These are phyloP conservation scores for Xylaria flabelliformis DNA, from an alignment of 495 filamentous ascomycete species.

Conservation along the genomic window DNA sequence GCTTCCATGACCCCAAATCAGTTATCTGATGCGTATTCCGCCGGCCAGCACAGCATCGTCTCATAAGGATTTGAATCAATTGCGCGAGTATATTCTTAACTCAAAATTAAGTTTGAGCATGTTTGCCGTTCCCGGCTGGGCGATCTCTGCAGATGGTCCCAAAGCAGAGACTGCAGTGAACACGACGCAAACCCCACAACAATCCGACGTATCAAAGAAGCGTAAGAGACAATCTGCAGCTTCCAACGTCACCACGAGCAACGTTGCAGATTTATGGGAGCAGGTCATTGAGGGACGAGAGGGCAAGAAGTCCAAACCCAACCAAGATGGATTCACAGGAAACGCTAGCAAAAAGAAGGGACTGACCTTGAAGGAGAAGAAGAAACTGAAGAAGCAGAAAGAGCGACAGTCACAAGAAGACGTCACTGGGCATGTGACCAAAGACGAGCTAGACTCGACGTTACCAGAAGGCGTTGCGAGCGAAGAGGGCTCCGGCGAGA, in stretches of 20 bases:
- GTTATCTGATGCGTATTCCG: background rate
- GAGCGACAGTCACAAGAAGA: constrained; percentile 30
- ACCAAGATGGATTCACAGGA: constrained; percentile 31
- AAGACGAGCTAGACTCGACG: constrained; percentile 24
- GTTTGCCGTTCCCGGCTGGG: constrained; percentile 95
- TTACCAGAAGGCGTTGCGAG: constrained; percentile 13
- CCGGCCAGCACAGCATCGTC: background rate
- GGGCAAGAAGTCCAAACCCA: constrained; percentile 45
- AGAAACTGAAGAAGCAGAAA: constrained; percentile 53
- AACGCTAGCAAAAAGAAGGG: constrained; percentile 29
- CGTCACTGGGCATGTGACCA: background rate
- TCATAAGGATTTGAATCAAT: background rate
- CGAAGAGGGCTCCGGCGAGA: constrained; percentile 39
- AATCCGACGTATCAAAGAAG: constrained; percentile 54
- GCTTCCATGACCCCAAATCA: background rate
- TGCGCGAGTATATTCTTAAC: background rate
- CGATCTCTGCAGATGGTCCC: constrained; percentile 70
- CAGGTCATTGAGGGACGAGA: constrained; percentile 73
- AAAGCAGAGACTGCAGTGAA: constrained; percentile 66
- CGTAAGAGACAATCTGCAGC: constrained; percentile 62
- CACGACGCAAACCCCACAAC: constrained; percentile 36
- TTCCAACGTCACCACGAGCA: constrained; percentile 66
- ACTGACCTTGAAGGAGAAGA: constrained; percentile 44
- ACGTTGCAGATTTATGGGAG: constrained; percentile 79
- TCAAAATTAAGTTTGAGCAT: constrained; percentile 53